Base-by-base conservation (phyloP, 78 protist species). In the Polysphondylium violaceum region DNA sequence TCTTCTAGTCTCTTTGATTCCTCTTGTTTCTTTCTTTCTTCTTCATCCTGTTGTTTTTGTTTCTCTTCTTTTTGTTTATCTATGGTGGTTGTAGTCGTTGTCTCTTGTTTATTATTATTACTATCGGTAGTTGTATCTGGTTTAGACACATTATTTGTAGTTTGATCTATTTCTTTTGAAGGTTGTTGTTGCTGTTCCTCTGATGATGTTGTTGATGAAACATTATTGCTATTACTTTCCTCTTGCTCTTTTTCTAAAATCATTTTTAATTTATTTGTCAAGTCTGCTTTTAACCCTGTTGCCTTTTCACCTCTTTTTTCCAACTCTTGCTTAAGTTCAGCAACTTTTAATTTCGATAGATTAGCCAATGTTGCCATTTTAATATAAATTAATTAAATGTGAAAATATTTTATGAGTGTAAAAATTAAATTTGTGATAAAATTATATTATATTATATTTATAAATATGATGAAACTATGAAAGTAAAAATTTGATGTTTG, bases 321-420 rank as follows among this genome's bases (percentile, higher is more conserved):
- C 1, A 69, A 43, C 21, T 69, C 76, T 27, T 69, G 38, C 43
- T 69, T 69, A 43, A 69, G 58, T 27, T 69, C 76, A 27, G 41
- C 33, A 27, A 69, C 76, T 69, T 69, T 69, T 43, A 69, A 43
- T 69, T 69, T 69, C 40, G 44, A 38, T 33, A 61, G 71, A 41
- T 61, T 61, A 61, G 44, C 51, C 38, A 27, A n/a, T 36, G 2
- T 29, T 53, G 6, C 17, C n/a, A 27, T n/a, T 61, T 11, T n/a
- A n/a, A 17, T 47, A 23, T 44, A 0, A 29, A 23, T 11, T 55
- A 19, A 55, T 55, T 55, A 17, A 63, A 35, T 14, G 11, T 7
- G 11, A 63, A 35, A 12, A 31, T 63, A 3, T 63, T 31, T 35
- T 35, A 35, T 63, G 16, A 5, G 29, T 35, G 5, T 17, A 60